These are phyloP conservation scores for Nosema muscidifuracis DNA, from an alignment of 371 early-diverging fungal species.

Conservation along the genomic window DNA sequence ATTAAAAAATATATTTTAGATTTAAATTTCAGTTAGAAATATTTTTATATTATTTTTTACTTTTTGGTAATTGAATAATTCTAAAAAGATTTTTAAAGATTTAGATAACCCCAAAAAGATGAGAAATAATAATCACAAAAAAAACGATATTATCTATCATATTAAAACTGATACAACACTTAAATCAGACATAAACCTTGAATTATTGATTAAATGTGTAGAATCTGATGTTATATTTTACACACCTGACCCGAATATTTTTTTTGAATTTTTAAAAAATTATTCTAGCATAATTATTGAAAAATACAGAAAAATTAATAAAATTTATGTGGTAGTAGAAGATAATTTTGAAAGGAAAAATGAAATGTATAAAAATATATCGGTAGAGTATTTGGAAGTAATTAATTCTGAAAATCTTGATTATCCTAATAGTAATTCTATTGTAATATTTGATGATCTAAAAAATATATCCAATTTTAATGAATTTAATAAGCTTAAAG, in stretches of 20 bases:
- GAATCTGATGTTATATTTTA: slow-evolving; percentile 4
- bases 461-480: background rate
- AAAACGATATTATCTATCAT: background rate
- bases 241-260: background rate
- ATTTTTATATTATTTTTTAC: no score
- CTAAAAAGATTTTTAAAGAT: no score
- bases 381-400: no score
- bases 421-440: background rate
- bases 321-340: background rate
- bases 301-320: slow-evolving; percentile 2
- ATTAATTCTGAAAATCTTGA: background rate
- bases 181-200: background rate
- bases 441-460: background rate
- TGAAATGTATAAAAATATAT: no score
- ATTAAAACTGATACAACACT: background rate
- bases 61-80: no score
- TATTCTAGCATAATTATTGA: background rate
- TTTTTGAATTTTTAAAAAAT: background rate
- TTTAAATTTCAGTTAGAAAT: no score
- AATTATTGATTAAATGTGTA: background rate
- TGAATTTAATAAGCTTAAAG: background rate
- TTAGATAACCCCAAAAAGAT: no score
- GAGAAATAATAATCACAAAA: background rate
- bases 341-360: no score
- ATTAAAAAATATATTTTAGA: no score